Base-by-base conservation (phyloP, 2,329 filamentous ascomycete species). In the Pseudophaeomoniella oleicola region DNA sequence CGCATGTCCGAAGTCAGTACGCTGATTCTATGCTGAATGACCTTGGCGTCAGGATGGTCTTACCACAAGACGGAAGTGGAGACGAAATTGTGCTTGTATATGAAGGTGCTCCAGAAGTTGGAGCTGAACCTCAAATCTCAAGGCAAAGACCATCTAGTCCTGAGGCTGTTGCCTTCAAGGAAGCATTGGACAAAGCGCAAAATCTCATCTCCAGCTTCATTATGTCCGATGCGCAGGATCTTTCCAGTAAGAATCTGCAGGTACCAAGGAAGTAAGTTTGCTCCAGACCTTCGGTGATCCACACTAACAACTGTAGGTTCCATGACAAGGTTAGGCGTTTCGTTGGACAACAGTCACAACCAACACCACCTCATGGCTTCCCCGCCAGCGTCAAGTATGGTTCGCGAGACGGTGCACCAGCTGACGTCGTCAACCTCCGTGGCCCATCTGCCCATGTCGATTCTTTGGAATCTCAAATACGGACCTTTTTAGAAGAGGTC, bases 401-500 rank as follows among this genome's bases (percentile, higher is more conserved):
- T 19, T 18, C 38, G 18, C 30, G 15, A n/a, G n/a, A n/a, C n/a
- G 27, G 40, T 30, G 13, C 31, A 10, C 15, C 13, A 5, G 11
- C 45, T 15, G 43, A 48, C 32, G 40, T 29, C 27, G 37, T 49
- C 16, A 43, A 36, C 18, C 37, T 49, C 19, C 80, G 83, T 41
- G 88, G 88, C 15, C 87, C 86, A 15, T 63, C 71, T 33, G 72
- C 75, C 13, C 71, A 73, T 15, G 84, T 94, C 3, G 72, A 81
- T 36, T 72, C 75, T 2, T 69, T 96, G 29, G 69, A 73, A 18
- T 60, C 69, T 22, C 90, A 87, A 64, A 75, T 93, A 37, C 60
- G 72, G 40, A 73, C 73, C 4, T 96, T 94, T 52, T 67, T 96
- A 15, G 78, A 81, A 52, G 81, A 92, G 54, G 86, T 93, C 59